Percentiles rank a stretch among this genome's conserved stretches.
Conservation (phyloP, 805 yeast species). For the Yamadazyma sp. region DNA sequence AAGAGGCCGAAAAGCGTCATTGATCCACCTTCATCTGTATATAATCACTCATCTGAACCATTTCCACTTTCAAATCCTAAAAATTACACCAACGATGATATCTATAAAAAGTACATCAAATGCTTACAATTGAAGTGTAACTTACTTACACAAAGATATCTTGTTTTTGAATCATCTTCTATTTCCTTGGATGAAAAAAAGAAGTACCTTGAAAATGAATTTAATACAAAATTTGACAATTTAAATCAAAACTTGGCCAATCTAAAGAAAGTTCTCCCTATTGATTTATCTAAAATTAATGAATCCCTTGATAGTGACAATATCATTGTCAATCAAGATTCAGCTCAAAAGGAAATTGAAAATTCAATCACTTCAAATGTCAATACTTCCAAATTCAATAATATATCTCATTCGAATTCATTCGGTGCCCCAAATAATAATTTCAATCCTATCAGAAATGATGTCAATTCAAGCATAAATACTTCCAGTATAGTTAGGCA, state of each 20-base stretch:
- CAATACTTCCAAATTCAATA: too few species aligned
- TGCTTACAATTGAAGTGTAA: conserved; percentile 25
- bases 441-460: too few species aligned
- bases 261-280: conserved; percentile 4
- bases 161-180: conserved; percentile 34
- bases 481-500: too few species aligned
- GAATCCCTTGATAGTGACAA: not conserved
- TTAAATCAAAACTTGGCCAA: conserved; percentile 14
- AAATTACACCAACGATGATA: conserved; percentile 1
- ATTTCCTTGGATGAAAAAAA: conserved; percentile 36
- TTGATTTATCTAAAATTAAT: conserved; percentile 3
- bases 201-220: conserved; percentile 21
- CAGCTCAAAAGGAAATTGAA: too few species aligned
- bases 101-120: conserved; percentile 18
- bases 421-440: too few species aligned
- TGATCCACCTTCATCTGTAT: too few species aligned
- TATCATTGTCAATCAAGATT: not conserved
- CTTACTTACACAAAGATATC: conserved; percentile 27
- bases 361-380: not conserved
- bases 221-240: conserved; percentile 21
- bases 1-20: too few species aligned
- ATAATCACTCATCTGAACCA: not conserved
- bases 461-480: too few species aligned
- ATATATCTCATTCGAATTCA: too few species aligned
- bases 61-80: not conserved